Evolutionary conservation across 148 eudicot species (phyloP), one percentile per base, ranked within the genome.

Genomic region (Rhododendron griersonianum): DNA sequence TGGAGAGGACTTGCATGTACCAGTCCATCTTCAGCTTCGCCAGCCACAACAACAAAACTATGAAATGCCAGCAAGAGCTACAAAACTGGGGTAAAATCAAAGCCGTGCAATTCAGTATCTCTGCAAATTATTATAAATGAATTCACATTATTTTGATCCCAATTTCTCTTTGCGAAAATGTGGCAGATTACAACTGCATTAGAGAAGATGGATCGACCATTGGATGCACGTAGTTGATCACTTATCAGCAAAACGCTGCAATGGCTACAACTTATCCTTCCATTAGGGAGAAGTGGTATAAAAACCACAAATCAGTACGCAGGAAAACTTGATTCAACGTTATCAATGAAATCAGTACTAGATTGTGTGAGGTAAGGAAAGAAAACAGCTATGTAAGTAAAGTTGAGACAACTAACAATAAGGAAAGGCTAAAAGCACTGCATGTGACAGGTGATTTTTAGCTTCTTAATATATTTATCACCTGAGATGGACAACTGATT

Each of bases 121-220:
- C 75, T 28, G 16, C 75, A 28, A 84, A 48, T 33, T n/a, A 28
- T 78, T 35, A 14, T 51, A 53, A 35, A 10, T 51, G 25, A 37
- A 53, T 82, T 15, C 37, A 35, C 37, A 86, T 14, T 74, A 69
- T 67, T 7, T 85, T 87, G 69, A 84, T 77, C 79, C 88, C 79
- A 83, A 25, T 28, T 85, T 47, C 44, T 77, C 81, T 81, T 77
- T 61, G 48, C 33, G 83, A 81, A 45, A 84, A 81, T 88, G 87
- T 90, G 67, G 92, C 93, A 93, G 92, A 87, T 71, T 93, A 81
- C 91, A 91, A 69, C 91, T 93, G 85, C 89, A 91, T 81, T 93
- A 90, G 86, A 18, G 84, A 85, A 84, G 87, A 87, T 74, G 83
- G 35, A 65, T 63, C 41, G 67, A 33, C 74, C 23, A 84, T 79